These are phyloP conservation scores for Lycium barbarum DNA, from an alignment of 257 asterid species.

Conservation along the genomic window DNA sequence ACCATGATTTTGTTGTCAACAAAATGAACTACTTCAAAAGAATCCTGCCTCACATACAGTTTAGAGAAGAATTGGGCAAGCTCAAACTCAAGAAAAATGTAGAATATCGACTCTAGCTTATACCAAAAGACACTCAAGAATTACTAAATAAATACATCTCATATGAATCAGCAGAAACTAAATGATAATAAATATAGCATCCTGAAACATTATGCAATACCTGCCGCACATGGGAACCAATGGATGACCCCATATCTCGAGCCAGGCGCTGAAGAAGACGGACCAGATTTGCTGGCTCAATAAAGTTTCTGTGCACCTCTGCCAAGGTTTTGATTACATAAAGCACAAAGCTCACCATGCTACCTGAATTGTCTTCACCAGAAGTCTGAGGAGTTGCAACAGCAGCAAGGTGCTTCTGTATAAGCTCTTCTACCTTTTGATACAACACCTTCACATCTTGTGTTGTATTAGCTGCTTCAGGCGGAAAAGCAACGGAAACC, in stretches of 20 bases:
- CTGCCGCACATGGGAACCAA: constrained; percentile 81
- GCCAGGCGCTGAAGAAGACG: constrained; percentile 97
- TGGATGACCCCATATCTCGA: constrained; percentile 83
- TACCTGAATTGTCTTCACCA: constrained; percentile 90
- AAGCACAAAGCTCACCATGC: constrained; percentile 96
- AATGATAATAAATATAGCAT: constrained; percentile 15
- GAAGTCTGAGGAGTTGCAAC: constrained; percentile 87
- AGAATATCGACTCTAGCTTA: background rate
- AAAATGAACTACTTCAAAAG: constrained; percentile 12
- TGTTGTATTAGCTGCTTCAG: constrained; percentile 73
- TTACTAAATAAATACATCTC: constrained; percentile 11
- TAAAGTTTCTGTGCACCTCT: constrained; percentile 87
- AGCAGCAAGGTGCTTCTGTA: constrained; percentile 93
- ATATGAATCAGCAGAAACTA: constrained; percentile 20
- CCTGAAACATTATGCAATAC: constrained; percentile 50
- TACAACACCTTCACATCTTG: constrained; percentile 89
- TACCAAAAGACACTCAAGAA: constrained; percentile 15
- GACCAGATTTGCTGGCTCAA: constrained; percentile 80
- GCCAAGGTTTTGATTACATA: constrained; percentile 82
- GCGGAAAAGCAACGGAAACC: constrained; percentile 95
- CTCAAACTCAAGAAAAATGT: constrained; percentile 26
- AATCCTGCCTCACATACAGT: constrained; percentile 18
- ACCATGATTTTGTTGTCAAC: constrained; percentile 16
- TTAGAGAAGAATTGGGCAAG: constrained; percentile 16
- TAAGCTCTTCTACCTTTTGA: constrained; percentile 96